Conservation (phyloP, 371 early-diverging fungal genomes). For the Rhizopus stolonifer region DNA sequence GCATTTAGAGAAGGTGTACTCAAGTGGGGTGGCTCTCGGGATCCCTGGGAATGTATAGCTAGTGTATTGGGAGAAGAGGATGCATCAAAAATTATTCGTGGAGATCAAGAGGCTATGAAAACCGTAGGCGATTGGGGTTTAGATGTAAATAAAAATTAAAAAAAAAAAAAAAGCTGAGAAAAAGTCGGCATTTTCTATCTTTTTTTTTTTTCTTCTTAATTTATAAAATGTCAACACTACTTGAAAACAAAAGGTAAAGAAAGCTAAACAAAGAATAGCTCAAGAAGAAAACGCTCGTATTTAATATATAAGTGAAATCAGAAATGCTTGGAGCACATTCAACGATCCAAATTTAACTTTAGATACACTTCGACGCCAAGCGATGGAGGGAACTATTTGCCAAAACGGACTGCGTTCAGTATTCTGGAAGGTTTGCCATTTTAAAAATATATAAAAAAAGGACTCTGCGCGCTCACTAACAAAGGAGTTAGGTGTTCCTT, state of each 20-base stretch:
- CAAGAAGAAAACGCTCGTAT: not conserved
- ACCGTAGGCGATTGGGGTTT: slow-evolving; percentile 78
- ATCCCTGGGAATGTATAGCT: slow-evolving; percentile 85
- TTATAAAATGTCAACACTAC: not conserved
- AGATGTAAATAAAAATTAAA: slow-evolving; percentile 31
- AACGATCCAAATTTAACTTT: slow-evolving; percentile 23
- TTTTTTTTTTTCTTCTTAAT: slow-evolving; percentile 3
- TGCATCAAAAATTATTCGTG: slow-evolving; percentile 59
- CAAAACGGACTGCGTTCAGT: slow-evolving; percentile 46
- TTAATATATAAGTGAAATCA: too few relatives aligned
- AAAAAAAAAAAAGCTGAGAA: not conserved
- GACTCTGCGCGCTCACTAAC: too few relatives aligned
- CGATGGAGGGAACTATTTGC: slow-evolving; percentile 36
- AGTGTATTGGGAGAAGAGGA: slow-evolving; percentile 60
- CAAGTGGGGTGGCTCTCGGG: slow-evolving; percentile 91
- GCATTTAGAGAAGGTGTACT: slow-evolving; percentile 73
- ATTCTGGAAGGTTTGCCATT: slow-evolving; percentile 44
- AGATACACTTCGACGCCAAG: slow-evolving; percentile 35
- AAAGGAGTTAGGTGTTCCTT: slow-evolving; percentile 50
- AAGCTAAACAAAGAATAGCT: not conserved
- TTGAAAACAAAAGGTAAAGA: slow-evolving; percentile 17
- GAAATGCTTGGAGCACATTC: slow-evolving; percentile 20
- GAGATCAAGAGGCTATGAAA: slow-evolving; percentile 70
- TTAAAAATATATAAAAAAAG: too few relatives aligned
- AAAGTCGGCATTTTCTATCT: not conserved